Evolutionary conservation across 2,329 filamentous ascomycete species (phyloP), one percentile per base, ranked within the genome.

Genomic region (Fusarium secorum): DNA sequence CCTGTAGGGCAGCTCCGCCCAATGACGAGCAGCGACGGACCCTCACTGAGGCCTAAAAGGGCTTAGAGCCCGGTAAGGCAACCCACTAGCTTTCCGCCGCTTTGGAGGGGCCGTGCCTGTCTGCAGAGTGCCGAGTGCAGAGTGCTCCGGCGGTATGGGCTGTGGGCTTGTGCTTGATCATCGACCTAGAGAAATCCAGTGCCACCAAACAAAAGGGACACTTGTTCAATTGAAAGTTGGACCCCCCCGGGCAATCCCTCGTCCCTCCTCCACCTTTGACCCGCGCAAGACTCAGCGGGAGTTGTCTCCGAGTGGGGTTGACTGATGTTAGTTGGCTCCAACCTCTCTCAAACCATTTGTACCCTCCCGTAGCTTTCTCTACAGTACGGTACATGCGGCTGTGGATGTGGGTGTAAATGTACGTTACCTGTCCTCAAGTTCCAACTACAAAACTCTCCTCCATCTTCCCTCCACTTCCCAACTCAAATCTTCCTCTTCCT

Each of bases 161-260:
- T 64, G 44, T 35, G 24, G 45, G 48, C 32, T 51, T 58, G 22
- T 26, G 17, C 64, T 66, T 57, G 55, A 72, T 71, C 58, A 67
- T 61, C 55, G 44, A 45, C 42, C 24, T 26, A 41, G 24, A 56
- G 35, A 41, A 24, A 54, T 46, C 55, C 64, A 45, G 64, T 72
- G 65, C 69, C 71, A 71, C 63, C 59, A 69, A 52, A 53, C 60
- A 72, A 80, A 82, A 76, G 79, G 81, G 81, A 83, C 81, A 83
- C 81, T 82, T 83, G 81, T 83, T 82, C 81, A 81, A 80, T 82
- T 82, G 77, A 78, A 64, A 55, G 64, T 44, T 67, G 63, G 62
- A 45, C 57, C 61, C 46, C 45, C 66, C 64, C 44, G 38, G 66
- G 54, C 54, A 30, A 20, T 46, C 44, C 66, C 42, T 30, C 52